Percentiles rank a stretch among this genome's conserved stretches.
phyloP scores from a whole-genome alignment of 805 yeast genomes.

The Vanderwaltozyma yarrowii region DNA sequence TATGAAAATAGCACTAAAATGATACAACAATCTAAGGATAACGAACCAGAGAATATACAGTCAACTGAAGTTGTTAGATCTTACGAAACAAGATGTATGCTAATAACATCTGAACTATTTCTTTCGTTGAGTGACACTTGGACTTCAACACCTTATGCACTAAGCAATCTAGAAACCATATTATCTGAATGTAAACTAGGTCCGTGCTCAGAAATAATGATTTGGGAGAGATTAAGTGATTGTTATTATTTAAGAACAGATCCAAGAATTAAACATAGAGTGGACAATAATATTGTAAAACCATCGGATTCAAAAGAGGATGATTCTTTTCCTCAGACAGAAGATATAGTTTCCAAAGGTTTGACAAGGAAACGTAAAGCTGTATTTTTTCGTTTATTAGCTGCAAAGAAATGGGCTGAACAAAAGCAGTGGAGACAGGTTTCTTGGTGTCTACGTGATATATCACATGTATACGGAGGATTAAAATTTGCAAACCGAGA shows the following conservation, averaged over 20 bases:
- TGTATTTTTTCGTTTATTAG: constrained; percentile 63
- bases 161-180: constrained; percentile 37
- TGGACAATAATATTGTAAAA: not conserved
- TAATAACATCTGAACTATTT: constrained; percentile 64
- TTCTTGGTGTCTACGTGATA: constrained; percentile 23
- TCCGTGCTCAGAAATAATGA: constrained; percentile 37
- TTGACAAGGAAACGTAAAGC: constrained; percentile 61
- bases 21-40: constrained; percentile 24
- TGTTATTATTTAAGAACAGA: constrained; percentile 38
- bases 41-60: constrained; percentile 45
- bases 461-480: constrained; percentile 24
- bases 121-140: constrained; percentile 33
- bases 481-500: constrained; percentile 13
- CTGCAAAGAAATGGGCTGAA: constrained; percentile 62
- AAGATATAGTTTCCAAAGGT: constrained; percentile 36
- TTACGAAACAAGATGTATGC: constrained; percentile 57
- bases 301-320: no score
- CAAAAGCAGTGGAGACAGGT: constrained; percentile 26
- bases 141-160: constrained; percentile 34
- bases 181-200: constrained; percentile 38
- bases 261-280: constrained; percentile 26
- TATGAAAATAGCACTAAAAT: constrained; percentile 27
- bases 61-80: constrained; percentile 28
- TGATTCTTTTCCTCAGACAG: not conserved
- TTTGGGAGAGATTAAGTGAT: constrained; percentile 44